Evolutionary conservation across 2,329 filamentous ascomycete genomes (phyloP).

Genomic region (Neopestalotiopsis sp.): DNA sequence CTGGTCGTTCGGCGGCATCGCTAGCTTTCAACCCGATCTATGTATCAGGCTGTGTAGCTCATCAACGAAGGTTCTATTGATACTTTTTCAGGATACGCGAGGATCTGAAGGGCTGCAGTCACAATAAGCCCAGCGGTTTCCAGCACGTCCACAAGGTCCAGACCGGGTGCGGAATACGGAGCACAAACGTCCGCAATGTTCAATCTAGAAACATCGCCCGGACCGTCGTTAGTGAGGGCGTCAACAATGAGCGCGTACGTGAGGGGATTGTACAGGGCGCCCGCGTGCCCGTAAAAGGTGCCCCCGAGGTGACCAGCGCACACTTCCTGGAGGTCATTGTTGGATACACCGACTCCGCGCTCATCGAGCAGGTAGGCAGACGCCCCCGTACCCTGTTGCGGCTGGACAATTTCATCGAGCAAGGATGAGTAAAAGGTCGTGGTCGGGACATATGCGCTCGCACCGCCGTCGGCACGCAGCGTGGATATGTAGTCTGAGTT

Average conservation of each 20-base stretch:
- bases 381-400: slow-evolving; percentile 48
- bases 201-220: slow-evolving; percentile 5
- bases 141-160: slow-evolving; percentile 14
- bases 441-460: slow-evolving; percentile 58
- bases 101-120: not conserved
- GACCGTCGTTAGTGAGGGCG: slow-evolving; percentile 8
- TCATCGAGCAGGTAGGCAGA: slow-evolving; percentile 48
- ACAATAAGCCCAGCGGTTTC: slow-evolving; percentile 15
- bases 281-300: slow-evolving; percentile 20
- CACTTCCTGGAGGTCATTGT: slow-evolving; percentile 50
- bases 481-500: slow-evolving; percentile 45
- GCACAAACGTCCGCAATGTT: slow-evolving; percentile 12
- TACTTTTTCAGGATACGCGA: slow-evolving; percentile 15
- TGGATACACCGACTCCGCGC: slow-evolving; percentile 47
- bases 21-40: not conserved
- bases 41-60: slow-evolving; percentile 3
- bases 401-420: slow-evolving; percentile 56
- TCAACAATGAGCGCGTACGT: slow-evolving; percentile 18
- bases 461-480: slow-evolving; percentile 48
- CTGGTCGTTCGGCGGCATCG: not conserved
- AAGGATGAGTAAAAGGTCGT: slow-evolving; percentile 55
- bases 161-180: slow-evolving; percentile 7
- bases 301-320: slow-evolving; percentile 46
- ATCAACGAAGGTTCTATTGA: slow-evolving; percentile 7
- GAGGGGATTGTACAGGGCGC: slow-evolving; percentile 18